Evolutionary conservation across 495 filamentous ascomycete genomes (phyloP).

Genomic region (Bacidia rubella): DNA sequence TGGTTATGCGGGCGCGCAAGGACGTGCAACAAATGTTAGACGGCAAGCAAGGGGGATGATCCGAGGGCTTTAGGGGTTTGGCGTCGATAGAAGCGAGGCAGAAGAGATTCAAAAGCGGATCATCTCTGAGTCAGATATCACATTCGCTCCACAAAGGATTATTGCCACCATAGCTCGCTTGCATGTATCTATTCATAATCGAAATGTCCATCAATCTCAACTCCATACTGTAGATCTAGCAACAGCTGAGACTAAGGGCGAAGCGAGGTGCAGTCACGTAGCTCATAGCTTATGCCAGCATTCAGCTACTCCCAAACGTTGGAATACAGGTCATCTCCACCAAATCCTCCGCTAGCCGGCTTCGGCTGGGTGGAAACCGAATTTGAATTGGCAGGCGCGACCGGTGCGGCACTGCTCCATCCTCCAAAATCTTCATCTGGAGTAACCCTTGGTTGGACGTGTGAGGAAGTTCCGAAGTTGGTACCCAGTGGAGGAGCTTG

Average conservation of each 20-base stretch:
- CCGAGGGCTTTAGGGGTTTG: too few species aligned
- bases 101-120: too few species aligned
- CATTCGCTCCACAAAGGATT: neutral
- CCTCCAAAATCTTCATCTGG: conserved; percentile 90
- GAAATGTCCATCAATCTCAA: neutral
- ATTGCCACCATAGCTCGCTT: neutral
- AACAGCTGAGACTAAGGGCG: neutral
- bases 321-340: conserved; percentile 73
- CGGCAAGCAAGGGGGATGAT: too few species aligned
- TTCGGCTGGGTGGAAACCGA: conserved; percentile 25
- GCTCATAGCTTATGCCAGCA: too few species aligned
- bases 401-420: conserved; percentile 62
- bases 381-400: conserved; percentile 30
- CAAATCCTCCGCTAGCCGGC: conserved; percentile 46
- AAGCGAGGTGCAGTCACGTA: too few species aligned
- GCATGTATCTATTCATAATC: neutral
- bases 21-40: too few species aligned
- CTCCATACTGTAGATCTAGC: neutral
- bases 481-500: conserved; percentile 24
- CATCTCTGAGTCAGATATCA: too few species aligned
- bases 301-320: conserved; percentile 74
- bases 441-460: conserved; percentile 47
- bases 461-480: conserved; percentile 24
- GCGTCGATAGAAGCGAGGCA: too few species aligned
- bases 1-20: too few species aligned